Evolutionary conservation across 2,329 filamentous ascomycete genomes (phyloP).

Genomic region (Sclerotinia borealis): DNA sequence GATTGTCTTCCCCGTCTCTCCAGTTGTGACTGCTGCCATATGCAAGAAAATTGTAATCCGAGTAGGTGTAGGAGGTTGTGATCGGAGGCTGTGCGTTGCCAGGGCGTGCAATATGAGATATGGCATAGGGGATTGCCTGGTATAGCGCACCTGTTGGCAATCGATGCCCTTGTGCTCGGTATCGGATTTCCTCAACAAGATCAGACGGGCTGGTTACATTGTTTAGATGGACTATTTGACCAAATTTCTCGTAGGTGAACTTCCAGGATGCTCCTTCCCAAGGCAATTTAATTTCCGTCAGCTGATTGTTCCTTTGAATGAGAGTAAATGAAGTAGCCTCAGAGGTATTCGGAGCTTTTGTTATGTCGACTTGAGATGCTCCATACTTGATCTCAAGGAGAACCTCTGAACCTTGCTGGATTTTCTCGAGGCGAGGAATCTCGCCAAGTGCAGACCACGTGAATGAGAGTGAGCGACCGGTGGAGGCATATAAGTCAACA

Average conservation of each 20-base stretch:
- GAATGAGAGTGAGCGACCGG: neutral
- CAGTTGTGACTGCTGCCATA: neutral
- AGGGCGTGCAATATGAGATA: conserved; percentile 2
- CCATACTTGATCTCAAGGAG: conserved; percentile 9
- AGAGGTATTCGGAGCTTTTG: neutral
- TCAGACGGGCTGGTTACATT: neutral
- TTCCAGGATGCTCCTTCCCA: conserved; percentile 1
- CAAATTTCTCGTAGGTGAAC: neutral
- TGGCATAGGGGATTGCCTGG: conserved; percentile 1
- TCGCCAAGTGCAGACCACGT: neutral
- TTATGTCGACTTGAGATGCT: neutral
- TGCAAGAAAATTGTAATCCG: conserved; percentile 1
- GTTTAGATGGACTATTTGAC: neutral
- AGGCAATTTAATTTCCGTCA: neutral
- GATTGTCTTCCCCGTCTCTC: conserved; percentile 1
- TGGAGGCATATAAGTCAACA: neutral
- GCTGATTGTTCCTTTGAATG: neutral
- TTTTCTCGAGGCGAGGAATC: neutral
- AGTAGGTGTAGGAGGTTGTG: neutral
- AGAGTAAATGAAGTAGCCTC: conserved; percentile 6
- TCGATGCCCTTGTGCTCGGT: neutral
- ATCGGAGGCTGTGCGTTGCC: conserved; percentile 1
- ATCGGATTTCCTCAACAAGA: conserved; percentile 1
- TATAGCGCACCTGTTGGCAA: conserved; percentile 1
- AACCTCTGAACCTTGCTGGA: conserved; percentile 1